Percentiles rank a stretch among this genome's conserved stretches.
Conservation (phyloP, 495 filamentous ascomycete species). For the Aspergillus saccharolyticus region DNA sequence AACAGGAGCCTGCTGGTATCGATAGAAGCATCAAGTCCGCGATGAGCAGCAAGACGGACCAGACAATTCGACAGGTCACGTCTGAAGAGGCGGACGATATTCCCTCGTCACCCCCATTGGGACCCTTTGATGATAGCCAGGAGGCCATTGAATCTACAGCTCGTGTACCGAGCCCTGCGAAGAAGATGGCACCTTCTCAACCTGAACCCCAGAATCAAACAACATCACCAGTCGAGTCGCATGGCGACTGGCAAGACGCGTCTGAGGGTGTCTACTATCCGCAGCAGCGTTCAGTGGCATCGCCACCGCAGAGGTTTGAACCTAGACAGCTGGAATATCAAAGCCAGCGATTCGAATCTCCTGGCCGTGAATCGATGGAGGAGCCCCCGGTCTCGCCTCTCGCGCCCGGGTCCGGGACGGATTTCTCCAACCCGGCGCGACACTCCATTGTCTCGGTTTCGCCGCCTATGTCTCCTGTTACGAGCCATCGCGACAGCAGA, state of each 20-base stretch:
- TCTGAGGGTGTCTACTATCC: conserved; percentile 7
- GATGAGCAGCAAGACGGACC: conserved; percentile 19
- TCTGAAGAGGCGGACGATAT: conserved; percentile 28
- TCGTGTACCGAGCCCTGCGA: conserved; percentile 13
- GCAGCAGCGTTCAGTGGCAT: conserved; percentile 25
- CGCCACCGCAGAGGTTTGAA: conserved; percentile 32
- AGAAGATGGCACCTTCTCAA: conserved; percentile 24
- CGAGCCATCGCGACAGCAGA: conserved; percentile 40
- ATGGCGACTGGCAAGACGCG: conserved; percentile 9
- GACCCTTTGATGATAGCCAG: conserved; percentile 15
- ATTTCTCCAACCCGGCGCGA: conserved; percentile 61
- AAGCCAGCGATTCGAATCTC: conserved; percentile 59
- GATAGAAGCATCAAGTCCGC: background rate
- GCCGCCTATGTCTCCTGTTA: conserved; percentile 61
- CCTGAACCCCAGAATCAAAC: conserved; percentile 19
- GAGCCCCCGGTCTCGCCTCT: conserved; percentile 27
- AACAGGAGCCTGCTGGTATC: conserved; percentile 5
- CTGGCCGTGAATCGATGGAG: conserved; percentile 61
- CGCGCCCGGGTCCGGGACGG: conserved; percentile 57
- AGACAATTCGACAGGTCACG: conserved; percentile 40
- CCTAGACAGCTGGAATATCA: conserved; percentile 37
- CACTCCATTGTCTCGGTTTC: conserved; percentile 55
- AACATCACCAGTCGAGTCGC: conserved; percentile 23
- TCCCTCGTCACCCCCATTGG: conserved; percentile 17
- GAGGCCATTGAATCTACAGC: conserved; percentile 8